Evolutionary conservation across 805 yeast species (phyloP), one percentile per base, ranked within the genome.

Genomic region (Starmera amethionina): DNA sequence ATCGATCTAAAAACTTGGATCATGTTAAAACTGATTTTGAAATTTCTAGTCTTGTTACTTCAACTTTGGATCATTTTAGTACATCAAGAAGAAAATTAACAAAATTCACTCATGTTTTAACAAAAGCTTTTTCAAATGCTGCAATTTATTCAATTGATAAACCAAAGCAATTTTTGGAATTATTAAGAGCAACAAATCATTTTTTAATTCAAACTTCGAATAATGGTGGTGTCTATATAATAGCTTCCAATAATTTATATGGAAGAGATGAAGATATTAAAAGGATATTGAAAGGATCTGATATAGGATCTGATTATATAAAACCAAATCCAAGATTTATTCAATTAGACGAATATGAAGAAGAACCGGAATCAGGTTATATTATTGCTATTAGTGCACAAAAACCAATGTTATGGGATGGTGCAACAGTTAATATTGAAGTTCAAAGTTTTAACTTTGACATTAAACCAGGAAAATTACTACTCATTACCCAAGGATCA

Each of bases 381-480:
- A 72, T 86, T 12, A 51, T 88, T 25, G 81, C 86, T 0, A 60
- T 89, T 5, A 79, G 85, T 50, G 88, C 95, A 0, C 71, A 80
- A 3, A 85, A 85, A 51, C 94, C 96, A 0, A 72, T 89, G 60
- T 76, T 84, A 37, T 90, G 97, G 97, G 88, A 83, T 45, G 97
- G 97, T 5, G 70, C 75, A 14, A 78, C 82, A 46, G 70, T 79
- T 32, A 72, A 77, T 34, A 56, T 84, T 6, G 67, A 69, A 12
- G 57, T 75, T 12, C 69, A 52, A 15, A 52, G 54, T 5, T 22
- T 54, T 5, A 54, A 58, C 4, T 65, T 75, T 19, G 80, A 78
- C 41, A 64, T 83, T n/a, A 73, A 70, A 43, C 75, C 74, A 10
- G 93, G 94, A 3, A 76, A 79, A 41, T 70, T 82, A 47, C 55